These are phyloP conservation scores for Setomelanomma holmii DNA, from an alignment of 2,329 filamentous ascomycete genomes.

Conservation along the genomic window DNA sequence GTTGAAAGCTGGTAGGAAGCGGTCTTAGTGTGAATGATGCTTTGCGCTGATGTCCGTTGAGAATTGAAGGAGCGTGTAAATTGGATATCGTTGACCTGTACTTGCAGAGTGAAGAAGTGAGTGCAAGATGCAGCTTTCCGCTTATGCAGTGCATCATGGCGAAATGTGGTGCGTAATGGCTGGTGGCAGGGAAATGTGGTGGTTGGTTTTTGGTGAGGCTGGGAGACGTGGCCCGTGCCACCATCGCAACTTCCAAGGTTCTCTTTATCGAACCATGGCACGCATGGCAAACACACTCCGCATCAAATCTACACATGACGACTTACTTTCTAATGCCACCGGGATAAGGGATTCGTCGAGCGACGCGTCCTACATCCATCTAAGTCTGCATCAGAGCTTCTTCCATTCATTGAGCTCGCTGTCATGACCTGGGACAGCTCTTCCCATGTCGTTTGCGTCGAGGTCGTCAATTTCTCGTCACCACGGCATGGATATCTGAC, in stretches of 20 bases:
- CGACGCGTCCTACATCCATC: too few relatives aligned
- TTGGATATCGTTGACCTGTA: conserved; percentile 12
- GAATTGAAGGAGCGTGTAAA: conserved; percentile 16
- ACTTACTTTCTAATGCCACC: too few relatives aligned
- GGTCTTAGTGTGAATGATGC: conserved; percentile 7
- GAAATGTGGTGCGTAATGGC: conserved; percentile 19
- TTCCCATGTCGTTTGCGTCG: too few relatives aligned
- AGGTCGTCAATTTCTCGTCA: too few relatives aligned
- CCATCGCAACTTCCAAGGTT: neutral
- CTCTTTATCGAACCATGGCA: too few relatives aligned
- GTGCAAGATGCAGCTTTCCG: conserved; percentile 16
- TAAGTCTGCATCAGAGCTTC: too few relatives aligned
- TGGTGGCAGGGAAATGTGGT: conserved; percentile 39
- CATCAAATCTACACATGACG: too few relatives aligned
- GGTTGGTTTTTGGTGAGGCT: conserved; percentile 36
- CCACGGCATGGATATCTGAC: too few relatives aligned
- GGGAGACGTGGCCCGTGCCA: conserved; percentile 11
- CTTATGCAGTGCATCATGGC: conserved; percentile 30
- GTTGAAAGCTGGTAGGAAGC: conserved; percentile 17
- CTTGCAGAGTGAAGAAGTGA: conserved; percentile 9
- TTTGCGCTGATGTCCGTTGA: conserved; percentile 3
- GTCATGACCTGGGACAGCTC: too few relatives aligned
- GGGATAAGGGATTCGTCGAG: too few relatives aligned
- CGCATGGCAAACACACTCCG: neutral
- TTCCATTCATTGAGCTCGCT: too few relatives aligned